A percentile compares a stretch with the other conserved stretches of the same genome.
Conservation (phyloP, 2,329 filamentous ascomycete species). For the Dactylella cylindrospora region DNA sequence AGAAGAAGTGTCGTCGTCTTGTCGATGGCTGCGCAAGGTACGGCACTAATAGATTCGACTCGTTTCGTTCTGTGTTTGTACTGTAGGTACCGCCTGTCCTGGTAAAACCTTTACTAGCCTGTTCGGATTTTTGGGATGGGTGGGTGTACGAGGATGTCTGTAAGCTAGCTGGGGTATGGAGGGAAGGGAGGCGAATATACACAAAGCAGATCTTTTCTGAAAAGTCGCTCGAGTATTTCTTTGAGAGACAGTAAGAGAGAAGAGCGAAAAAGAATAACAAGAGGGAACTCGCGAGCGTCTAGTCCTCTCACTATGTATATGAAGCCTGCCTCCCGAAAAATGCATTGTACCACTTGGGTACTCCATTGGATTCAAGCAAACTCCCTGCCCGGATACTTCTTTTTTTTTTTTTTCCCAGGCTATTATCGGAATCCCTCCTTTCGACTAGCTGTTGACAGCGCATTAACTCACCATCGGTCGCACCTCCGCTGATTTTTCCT, state of each 20-base stretch:
- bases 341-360: too few species aligned
- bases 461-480: conserved; percentile 37
- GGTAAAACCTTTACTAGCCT: conserved; percentile 29
- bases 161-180: conserved; percentile 13
- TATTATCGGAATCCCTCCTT: conserved; percentile 35
- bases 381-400: conserved; percentile 5
- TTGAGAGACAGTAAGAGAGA: conserved; percentile 20
- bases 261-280: conserved; percentile 36
- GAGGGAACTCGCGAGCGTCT: conserved; percentile 27
- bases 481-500: conserved; percentile 34
- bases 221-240: conserved; percentile 5
- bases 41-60: conserved; percentile 20
- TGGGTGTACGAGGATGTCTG: too few species aligned
- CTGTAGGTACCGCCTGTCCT: too few species aligned
- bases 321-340: conserved; percentile 34
- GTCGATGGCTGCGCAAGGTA: conserved; percentile 43
- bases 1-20: conserved; percentile 30
- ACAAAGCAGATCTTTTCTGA: conserved; percentile 10
- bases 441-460: conserved; percentile 40
- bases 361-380: not conserved
- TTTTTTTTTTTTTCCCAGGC: conserved; percentile 40
- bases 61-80: conserved; percentile 29
- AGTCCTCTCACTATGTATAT: conserved; percentile 28
- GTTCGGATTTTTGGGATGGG: too few species aligned
- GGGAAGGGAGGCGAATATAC: conserved; percentile 13